Conservation (phyloP, 2,329 filamentous ascomycete genomes). For the Claviceps maximensis region DNA sequence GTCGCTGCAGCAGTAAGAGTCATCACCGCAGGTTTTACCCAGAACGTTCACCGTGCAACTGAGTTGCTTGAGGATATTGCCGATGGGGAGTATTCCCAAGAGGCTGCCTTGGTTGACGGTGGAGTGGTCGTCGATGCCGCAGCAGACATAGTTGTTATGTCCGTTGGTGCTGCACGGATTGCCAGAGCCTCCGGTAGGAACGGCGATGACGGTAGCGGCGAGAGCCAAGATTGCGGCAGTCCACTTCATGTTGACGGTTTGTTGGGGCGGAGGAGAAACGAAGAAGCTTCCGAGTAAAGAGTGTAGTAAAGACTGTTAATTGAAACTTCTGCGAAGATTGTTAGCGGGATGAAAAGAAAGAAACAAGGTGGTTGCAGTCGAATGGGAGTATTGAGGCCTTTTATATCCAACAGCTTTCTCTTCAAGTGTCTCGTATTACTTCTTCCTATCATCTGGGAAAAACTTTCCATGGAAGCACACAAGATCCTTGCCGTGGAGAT, state of each 20-base stretch:
- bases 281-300: too few species aligned
- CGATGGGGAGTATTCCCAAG: background rate
- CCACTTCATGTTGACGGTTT: conserved; percentile 5
- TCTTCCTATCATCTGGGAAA: background rate
- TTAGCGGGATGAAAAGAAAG: background rate
- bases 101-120: background rate
- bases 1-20: conserved; percentile 5
- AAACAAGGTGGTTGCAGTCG: background rate
- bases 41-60: too few species aligned
- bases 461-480: too few species aligned
- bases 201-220: conserved; percentile 1
- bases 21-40: background rate
- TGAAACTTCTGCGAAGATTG: too few species aligned
- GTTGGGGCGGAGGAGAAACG: too few species aligned
- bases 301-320: too few species aligned
- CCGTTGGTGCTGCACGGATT: background rate
- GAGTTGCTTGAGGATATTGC: too few species aligned
- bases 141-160: conserved; percentile 1
- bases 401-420: background rate
- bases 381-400: background rate
- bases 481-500: background rate
- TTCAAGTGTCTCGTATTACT: background rate
- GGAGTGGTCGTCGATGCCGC: background rate
- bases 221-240: conserved; percentile 1
- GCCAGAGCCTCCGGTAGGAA: background rate